Conservation (phyloP, 1,284 basidiomycete genomes). For the Ustilago trichophora region DNA sequence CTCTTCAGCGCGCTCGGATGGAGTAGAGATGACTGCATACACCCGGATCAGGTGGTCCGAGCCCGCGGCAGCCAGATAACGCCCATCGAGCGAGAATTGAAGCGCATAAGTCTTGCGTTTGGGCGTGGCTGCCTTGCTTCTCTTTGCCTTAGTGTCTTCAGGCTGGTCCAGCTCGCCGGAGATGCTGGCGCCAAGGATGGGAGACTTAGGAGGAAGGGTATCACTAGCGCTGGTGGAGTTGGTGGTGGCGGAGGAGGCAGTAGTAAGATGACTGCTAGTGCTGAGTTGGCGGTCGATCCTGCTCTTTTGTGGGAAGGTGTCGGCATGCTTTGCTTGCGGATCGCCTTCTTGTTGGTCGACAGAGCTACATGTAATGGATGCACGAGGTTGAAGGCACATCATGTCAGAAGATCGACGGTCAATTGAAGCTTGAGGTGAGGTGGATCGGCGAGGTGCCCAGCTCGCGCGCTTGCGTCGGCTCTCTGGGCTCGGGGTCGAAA, state of each 20-base stretch:
- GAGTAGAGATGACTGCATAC: conserved; percentile 44
- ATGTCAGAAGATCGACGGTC: too few relatives aligned
- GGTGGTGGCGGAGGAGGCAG: conserved; percentile 6
- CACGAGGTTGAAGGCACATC: not conserved
- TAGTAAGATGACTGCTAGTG: conserved; percentile 13
- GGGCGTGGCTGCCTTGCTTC: conserved; percentile 1
- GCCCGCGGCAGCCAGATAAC: conserved; percentile 66
- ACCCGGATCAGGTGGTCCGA: conserved; percentile 65
- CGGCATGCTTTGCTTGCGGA: not conserved
- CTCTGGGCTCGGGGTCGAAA: conserved; percentile 5
- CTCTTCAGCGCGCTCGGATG: conserved; percentile 35
- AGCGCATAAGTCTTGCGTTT: conserved; percentile 64
- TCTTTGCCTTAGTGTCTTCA: conserved; percentile 3
- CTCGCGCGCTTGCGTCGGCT: conserved; percentile 6
- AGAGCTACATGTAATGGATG: conserved; percentile 1
- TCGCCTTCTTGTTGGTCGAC: conserved; percentile 1
- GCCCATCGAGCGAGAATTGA: conserved; percentile 65
- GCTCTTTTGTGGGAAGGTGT: not conserved
- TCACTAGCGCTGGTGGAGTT: conserved; percentile 5
- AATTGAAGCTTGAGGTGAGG: conserved; percentile 14
- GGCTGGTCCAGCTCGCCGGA: conserved; percentile 5
- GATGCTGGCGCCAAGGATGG: conserved; percentile 7
- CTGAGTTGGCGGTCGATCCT: conserved; percentile 23
- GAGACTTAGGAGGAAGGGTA: conserved; percentile 11
- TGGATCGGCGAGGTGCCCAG: conserved; percentile 12